Evolutionary conservation across 345 rosid genomes (phyloP).

Genomic region (Reutealis trisperma): DNA sequence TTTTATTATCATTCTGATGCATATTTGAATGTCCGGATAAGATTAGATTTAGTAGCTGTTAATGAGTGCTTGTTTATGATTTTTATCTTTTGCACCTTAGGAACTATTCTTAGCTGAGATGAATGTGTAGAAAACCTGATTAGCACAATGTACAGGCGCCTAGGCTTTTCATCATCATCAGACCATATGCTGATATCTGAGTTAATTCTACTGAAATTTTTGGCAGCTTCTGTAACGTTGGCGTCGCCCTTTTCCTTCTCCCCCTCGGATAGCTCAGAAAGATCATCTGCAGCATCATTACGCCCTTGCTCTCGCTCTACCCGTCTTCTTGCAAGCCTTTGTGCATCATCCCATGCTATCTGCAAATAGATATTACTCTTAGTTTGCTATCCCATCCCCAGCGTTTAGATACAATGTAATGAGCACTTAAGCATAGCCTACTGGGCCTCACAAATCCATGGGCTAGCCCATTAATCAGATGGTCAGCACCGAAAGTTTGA

Average conservation of each 20-base stretch:
- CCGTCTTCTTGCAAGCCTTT: conserved; percentile 58
- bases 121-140: conserved; percentile 48
- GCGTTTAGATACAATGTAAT: not conserved
- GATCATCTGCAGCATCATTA: conserved; percentile 69
- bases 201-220: conserved; percentile 50
- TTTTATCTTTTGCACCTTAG: not conserved
- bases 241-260: conserved; percentile 66
- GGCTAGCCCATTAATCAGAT: too few relatives aligned
- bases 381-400: not conserved
- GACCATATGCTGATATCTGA: conserved; percentile 71
- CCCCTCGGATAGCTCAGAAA: conserved; percentile 84
- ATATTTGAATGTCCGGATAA: not conserved
- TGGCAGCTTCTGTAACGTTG: conserved; percentile 39
- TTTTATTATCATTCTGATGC: not conserved
- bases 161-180: conserved; percentile 54
- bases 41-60: too few relatives aligned
- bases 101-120: not conserved
- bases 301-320: conserved; percentile 76
- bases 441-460: too few relatives aligned
- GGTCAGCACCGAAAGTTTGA: too few relatives aligned
- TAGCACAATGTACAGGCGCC: conserved; percentile 69
- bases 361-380: conserved; percentile 13
- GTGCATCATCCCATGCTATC: conserved; percentile 75
- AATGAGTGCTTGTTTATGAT: not conserved
- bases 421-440: too few relatives aligned